A percentile compares a stretch with the other conserved stretches of the same genome.
phyloP scores from a whole-genome alignment of 495 filamentous ascomycete species.

The Neurospora discreta region DNA sequence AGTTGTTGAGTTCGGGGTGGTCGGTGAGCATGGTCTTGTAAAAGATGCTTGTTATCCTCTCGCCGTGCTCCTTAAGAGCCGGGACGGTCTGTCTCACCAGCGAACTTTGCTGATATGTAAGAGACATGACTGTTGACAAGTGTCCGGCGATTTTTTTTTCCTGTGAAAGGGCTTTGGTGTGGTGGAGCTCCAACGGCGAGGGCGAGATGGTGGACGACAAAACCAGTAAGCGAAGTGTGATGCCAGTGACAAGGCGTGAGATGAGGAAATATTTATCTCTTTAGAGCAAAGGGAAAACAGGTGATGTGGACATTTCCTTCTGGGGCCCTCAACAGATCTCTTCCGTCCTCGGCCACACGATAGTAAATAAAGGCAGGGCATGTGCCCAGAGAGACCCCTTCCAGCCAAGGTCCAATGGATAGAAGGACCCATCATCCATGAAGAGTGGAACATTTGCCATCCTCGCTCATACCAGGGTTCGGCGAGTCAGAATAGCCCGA shows the following conservation, averaged over 20 bases:
- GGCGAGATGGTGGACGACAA: background rate
- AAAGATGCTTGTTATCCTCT: slow-evolving; percentile 53
- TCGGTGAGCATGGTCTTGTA: slow-evolving; percentile 56
- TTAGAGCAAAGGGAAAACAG: background rate
- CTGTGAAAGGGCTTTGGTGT: background rate
- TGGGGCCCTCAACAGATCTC: background rate
- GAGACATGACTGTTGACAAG: slow-evolving; percentile 22
- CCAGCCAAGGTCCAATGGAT: background rate
- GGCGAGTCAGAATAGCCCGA: slow-evolving; percentile 7
- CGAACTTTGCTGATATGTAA: slow-evolving; percentile 30
- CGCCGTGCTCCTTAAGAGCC: slow-evolving; percentile 49
- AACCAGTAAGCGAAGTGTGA: background rate
- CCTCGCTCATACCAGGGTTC: background rate
- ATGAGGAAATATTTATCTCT: background rate
- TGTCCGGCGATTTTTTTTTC: background rate
- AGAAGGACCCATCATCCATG: background rate
- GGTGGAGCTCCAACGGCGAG: background rate
- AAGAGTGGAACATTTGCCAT: background rate
- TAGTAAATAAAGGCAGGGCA: background rate
- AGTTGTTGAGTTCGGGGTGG: slow-evolving; percentile 51
- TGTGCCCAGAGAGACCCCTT: background rate
- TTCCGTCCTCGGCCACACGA: background rate
- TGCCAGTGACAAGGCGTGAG: background rate
- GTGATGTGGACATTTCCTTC: background rate
- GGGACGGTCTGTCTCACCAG: slow-evolving; percentile 36